These are phyloP conservation scores for Sugiyamaella lignohabitans DNA, from an alignment of 805 yeast species.

Conservation along the genomic window DNA sequence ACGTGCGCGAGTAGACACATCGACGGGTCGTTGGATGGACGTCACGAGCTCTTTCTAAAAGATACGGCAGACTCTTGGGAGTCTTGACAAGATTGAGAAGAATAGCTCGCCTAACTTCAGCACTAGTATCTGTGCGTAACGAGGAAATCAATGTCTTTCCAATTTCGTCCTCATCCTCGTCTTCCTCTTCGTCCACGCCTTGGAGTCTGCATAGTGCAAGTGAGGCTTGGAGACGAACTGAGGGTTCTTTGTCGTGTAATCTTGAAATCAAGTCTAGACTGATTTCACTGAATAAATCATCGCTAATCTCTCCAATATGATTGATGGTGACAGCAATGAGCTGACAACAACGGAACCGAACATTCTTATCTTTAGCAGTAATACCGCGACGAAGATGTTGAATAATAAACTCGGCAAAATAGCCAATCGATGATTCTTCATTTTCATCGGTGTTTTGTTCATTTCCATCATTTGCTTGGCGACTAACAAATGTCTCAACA, in stretches of 20 bases:
- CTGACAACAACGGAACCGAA: constrained; percentile 75
- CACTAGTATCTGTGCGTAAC: constrained; percentile 70
- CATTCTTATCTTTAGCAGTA: constrained; percentile 67
- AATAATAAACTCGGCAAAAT: constrained; percentile 55
- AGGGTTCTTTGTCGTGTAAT: constrained; percentile 50
- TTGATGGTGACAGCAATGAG: constrained; percentile 64
- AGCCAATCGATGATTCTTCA: constrained; percentile 38
- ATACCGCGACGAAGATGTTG: constrained; percentile 70
- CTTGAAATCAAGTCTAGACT: constrained; percentile 45
- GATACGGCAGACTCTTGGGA: constrained; percentile 44
- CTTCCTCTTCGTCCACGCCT: constrained; percentile 39
- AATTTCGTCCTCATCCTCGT: constrained; percentile 29
- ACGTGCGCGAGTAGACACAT: constrained; percentile 58
- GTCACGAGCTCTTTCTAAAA: constrained; percentile 81
- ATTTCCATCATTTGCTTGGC: constrained; percentile 11
- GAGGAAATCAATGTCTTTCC: constrained; percentile 42
- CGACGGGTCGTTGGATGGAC: constrained; percentile 64
- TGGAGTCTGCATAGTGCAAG: constrained; percentile 76
- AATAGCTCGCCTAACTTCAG: constrained; percentile 87
- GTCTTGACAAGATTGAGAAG: constrained; percentile 60
- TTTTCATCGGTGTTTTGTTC: constrained; percentile 27
- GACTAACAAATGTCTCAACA: constrained; percentile 46
- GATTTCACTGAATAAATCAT: constrained; percentile 58
- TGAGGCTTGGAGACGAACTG: constrained; percentile 78
- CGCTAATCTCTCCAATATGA: constrained; percentile 68